phyloP scores from a whole-genome alignment of 2,329 filamentous ascomycete genomes.

The Colletotrichum sp. region DNA sequence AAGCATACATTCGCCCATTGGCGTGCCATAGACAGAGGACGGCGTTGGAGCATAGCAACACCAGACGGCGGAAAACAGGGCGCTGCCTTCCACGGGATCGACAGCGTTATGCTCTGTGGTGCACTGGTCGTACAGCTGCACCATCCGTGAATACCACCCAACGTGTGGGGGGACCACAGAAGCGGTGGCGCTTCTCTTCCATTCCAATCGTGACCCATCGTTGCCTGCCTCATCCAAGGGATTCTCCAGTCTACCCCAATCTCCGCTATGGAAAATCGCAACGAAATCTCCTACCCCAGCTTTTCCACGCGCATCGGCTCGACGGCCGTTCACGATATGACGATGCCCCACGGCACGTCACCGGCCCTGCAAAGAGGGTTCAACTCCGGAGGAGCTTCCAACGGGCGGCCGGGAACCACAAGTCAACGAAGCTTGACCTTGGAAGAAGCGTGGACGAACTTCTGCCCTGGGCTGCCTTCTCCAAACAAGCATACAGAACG shows the following conservation, averaged over 20 bases:
- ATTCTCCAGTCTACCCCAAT: background rate
- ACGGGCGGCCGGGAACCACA: background rate
- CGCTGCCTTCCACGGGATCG: background rate
- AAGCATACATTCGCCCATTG: background rate
- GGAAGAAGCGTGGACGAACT: background rate
- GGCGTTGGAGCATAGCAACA: background rate
- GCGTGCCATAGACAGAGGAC: background rate
- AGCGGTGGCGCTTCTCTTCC: slow-evolving; percentile 6
- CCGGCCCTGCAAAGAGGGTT: background rate
- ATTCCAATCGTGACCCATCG: background rate
- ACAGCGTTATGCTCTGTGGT: background rate
- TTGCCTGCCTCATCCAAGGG: background rate
- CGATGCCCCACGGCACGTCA: background rate
- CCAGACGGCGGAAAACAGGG: background rate
- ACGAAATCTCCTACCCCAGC: background rate
- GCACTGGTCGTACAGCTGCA: background rate
- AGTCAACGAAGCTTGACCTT: background rate
- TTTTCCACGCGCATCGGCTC: background rate
- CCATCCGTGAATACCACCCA: background rate
- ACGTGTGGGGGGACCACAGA: background rate
- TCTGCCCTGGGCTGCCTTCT: background rate
- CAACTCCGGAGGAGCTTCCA: background rate
- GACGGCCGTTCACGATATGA: background rate
- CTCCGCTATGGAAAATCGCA: background rate
- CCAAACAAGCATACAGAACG: background rate